These are phyloP conservation scores for Fusarium luffae DNA, from an alignment of 2,329 filamentous ascomycete genomes.

Conservation along the genomic window DNA sequence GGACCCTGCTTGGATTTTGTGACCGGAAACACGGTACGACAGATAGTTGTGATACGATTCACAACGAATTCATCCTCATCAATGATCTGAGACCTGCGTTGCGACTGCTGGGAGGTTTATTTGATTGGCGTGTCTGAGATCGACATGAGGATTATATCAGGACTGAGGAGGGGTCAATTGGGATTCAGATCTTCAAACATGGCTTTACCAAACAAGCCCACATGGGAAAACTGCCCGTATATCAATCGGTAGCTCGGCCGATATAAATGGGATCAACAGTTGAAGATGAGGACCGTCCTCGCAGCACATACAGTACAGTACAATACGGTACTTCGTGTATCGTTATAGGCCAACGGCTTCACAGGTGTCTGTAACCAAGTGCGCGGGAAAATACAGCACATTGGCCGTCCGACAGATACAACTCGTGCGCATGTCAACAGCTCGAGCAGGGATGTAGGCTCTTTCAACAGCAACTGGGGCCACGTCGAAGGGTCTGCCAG, in stretches of 20 bases:
- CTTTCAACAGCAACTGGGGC: slow-evolving; percentile 41
- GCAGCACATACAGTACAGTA: not conserved
- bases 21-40: slow-evolving; percentile 39
- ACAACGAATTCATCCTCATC: slow-evolving; percentile 37
- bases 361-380: slow-evolving; percentile 6
- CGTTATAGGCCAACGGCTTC: slow-evolving; percentile 5
- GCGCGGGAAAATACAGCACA: slow-evolving; percentile 18
- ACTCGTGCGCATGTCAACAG: slow-evolving; percentile 25
- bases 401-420: slow-evolving; percentile 14
- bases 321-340: not conserved
- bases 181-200: slow-evolving; percentile 23
- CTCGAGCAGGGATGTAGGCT: slow-evolving; percentile 20
- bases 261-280: slow-evolving; percentile 20
- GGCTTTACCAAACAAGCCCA: slow-evolving; percentile 1
- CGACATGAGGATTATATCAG: slow-evolving; percentile 18
- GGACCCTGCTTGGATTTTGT: slow-evolving; percentile 19
- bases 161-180: slow-evolving; percentile 36
- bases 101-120: slow-evolving; percentile 16
- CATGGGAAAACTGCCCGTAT: not conserved
- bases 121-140: slow-evolving; percentile 38
- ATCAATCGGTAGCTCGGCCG: slow-evolving; percentile 1
- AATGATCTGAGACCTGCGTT: slow-evolving; percentile 32
- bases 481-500: slow-evolving; percentile 41
- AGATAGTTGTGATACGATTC: slow-evolving; percentile 33
- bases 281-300: slow-evolving; percentile 18